Percentiles rank a stretch among this genome's conserved stretches.
phyloP scores from a whole-genome alignment of 2,329 filamentous ascomycete genomes.

The Alternaria brassicae region DNA sequence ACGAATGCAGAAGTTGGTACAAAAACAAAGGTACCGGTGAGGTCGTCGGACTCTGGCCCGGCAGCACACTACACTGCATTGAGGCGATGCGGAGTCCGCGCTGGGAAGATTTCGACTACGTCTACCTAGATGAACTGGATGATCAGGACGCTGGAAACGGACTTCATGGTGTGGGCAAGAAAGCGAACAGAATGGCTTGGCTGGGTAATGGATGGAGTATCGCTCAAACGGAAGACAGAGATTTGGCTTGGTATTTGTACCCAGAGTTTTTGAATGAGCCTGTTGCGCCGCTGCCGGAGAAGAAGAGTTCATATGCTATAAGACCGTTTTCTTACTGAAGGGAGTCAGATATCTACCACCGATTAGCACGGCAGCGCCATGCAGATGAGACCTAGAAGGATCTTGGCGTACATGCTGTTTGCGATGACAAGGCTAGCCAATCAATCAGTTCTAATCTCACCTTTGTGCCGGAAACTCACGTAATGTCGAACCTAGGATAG shows the following conservation, averaged over 20 bases:
- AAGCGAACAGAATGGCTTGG: conserved; percentile 42
- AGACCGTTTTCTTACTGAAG: conserved; percentile 49
- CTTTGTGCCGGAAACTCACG: neutral
- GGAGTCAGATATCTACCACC: neutral
- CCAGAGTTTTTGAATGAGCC: conserved; percentile 51
- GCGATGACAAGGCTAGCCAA: neutral
- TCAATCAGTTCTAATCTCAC: neutral
- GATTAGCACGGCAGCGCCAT: neutral
- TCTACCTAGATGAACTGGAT: conserved; percentile 32
- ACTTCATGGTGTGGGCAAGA: conserved; percentile 20
- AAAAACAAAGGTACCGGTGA: conserved; percentile 35
- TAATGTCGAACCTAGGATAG: neutral
- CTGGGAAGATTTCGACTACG: conserved; percentile 48
- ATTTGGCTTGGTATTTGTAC: conserved; percentile 54
- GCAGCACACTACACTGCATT: conserved; percentile 42
- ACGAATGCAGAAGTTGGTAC: conserved; percentile 49
- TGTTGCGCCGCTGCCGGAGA: conserved; percentile 46
- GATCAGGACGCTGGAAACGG: conserved; percentile 9
- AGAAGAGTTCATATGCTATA: conserved; percentile 44
- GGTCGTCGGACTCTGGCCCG: conserved; percentile 47
- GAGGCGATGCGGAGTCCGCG: conserved; percentile 43
- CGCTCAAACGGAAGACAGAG: conserved; percentile 37
- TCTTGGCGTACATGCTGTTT: neutral
- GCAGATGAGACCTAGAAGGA: neutral
- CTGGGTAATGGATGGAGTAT: conserved; percentile 44